Base-by-base conservation (phyloP, 1,139 yeast species). In the Taphrina deformans region DNA sequence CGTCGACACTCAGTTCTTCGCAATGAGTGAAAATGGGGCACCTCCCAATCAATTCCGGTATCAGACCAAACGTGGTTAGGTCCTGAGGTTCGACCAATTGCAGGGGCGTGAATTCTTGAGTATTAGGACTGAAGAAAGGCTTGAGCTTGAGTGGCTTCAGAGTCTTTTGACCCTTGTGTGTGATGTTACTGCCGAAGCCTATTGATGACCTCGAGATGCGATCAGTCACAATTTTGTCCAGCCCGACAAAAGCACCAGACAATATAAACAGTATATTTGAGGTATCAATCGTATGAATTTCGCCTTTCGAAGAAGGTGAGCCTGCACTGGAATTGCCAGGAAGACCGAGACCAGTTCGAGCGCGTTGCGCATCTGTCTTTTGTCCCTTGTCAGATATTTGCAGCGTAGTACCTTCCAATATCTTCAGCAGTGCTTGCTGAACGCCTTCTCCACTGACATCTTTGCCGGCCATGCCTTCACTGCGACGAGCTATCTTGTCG, bases 391-490 rank as follows among this genome's bases (percentile, higher is more conserved):
- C 63, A 24, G 51, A 40, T 33, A 82, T 76, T 46, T 80, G 79
- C 1, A 82, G 79, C 18, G 75, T 77, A 21, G 83, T 79, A 1
- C 86, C 86, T 70, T 83, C 86, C 40, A 83, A 77, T 50, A 83
- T 75, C 69, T 83, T 83, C 67, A 83, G 71, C 18, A 83, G 70
- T 0, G 85, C 81, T 69, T 83, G 85, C 69, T 83, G 86, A 12
- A 83, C 85, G 55, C 85, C 85, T 72, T 82, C 85, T 10, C 86
- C 86, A 0, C 84, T 77, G 6, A 83, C 83, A 71, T 83, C 86
- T 67, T 82, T 80, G 0, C 82, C 77, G 2, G 83, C 83, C 51
- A 76, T 76, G 51, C 75, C 73, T 26, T 76, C 74, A 1, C 78
- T 73, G 5, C 82, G 81, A 68, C 81, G 80, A 0, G 85, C 79